Evolutionary conservation across 1,284 basidiomycete species (phyloP), one percentile per base, ranked within the genome.

Genomic region (Ceratorhiza oryzae-sativae): DNA sequence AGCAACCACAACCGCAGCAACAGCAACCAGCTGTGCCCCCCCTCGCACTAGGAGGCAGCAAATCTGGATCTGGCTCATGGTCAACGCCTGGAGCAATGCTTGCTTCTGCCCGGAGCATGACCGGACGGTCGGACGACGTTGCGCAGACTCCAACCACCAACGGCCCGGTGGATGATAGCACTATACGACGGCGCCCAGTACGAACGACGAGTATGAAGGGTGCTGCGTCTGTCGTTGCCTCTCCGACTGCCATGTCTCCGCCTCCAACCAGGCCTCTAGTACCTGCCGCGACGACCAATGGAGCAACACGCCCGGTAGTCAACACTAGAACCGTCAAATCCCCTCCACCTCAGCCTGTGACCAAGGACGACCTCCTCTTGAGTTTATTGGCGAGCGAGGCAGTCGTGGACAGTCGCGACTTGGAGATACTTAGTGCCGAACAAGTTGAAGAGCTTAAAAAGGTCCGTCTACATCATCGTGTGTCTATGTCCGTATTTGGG

Each of bases 401-500:
- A 2, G 87, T 93, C 34, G 88, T 93, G 27, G 91, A 93, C 77
- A 92, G 91, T 77, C 86, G 91, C 32, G 86, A 86, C 55, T 90
- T 87, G 77, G 86, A 90, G 62, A 88, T 95, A 25, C 83, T 93
- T 55, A 87, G 84, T 75, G 88, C 92, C 71, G 94, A 97, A 76
- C 91, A 95, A 77, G 90, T 95, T n/a, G 94, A 96, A 75, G 90
- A 91, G 63, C 86, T 95, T 76, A 95, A 94, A 83, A 93, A 93
- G 87, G 93, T 92, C 76, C 59, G 84, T 81, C 18, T 34, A 20
- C 73, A 55, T 74, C 39, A 39, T 42, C 25, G 73, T 65, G 5
- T 27, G 41, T n/a, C 27, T 20, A 70, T 45, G 51, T 0, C 9
- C 20, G n/a, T 6, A 36, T 5, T n/a, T 39, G 12, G 49, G 41